Conservation (phyloP, 192 early-diverging fungal genomes). For the Rhizophagus clarus region DNA sequence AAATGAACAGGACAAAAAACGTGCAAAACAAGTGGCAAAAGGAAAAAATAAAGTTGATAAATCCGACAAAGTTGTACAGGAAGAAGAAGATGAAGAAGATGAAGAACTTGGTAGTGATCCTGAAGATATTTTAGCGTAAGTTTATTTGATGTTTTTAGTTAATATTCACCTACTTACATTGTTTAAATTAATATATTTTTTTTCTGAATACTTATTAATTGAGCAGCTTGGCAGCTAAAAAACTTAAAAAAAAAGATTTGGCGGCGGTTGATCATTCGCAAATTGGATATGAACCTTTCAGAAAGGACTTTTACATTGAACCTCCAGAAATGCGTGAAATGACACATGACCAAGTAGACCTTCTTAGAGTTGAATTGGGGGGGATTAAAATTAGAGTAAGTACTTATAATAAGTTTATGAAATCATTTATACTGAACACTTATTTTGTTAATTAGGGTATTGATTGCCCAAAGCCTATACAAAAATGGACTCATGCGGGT, state of each 20-base stretch:
- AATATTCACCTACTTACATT: neutral
- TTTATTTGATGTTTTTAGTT: neutral
- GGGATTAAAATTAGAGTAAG: conserved; percentile 85
- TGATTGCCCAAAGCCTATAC: conserved; percentile 90
- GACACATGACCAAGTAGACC: conserved; percentile 83
- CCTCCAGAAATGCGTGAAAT: conserved; percentile 85
- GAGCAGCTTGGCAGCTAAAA: conserved; percentile 73
- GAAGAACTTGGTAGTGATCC: conserved; percentile 59
- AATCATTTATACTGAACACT: neutral
- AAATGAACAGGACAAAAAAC: conserved; percentile 59
- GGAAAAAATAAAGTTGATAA: conserved; percentile 24
- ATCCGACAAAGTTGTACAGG: conserved; percentile 23
- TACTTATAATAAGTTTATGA: neutral
- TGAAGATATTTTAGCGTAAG: conserved; percentile 71
- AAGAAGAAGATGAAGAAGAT: conserved; percentile 53
- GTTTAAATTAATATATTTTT: neutral
- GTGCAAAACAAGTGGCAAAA: conserved; percentile 38
- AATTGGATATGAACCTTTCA: conserved; percentile 84
- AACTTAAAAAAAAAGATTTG: conserved; percentile 90
- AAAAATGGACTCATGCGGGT: conserved; percentile 95
- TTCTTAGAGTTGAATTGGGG: conserved; percentile 81
- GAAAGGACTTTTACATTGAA: conserved; percentile 95
- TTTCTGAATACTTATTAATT: neutral
- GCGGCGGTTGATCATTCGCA: conserved; percentile 83
- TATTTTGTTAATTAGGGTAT: conserved; percentile 49